These are phyloP conservation scores for Papiliotrema fonsecae DNA, from an alignment of 1,284 basidiomycete genomes.

Conservation along the genomic window DNA sequence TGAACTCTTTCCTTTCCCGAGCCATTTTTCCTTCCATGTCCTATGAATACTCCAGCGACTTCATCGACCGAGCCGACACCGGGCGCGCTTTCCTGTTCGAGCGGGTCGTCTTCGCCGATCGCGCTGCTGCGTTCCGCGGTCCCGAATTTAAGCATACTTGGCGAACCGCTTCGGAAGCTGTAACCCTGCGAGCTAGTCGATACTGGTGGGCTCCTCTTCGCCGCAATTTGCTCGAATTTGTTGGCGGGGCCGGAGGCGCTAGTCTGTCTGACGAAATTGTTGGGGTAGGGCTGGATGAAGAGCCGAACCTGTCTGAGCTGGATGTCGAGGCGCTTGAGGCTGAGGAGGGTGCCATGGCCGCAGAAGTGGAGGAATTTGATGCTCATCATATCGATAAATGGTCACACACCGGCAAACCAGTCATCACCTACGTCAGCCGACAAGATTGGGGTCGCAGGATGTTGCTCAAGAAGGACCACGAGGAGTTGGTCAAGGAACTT, in stretches of 20 bases:
- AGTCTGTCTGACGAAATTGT: conserved; percentile 6
- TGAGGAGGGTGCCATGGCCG: conserved; percentile 22
- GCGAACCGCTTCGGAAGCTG: conserved; percentile 68
- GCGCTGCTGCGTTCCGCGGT: conserved; percentile 70
- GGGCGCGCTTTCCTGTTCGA: conserved; percentile 70
- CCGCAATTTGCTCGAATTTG: conserved; percentile 65
- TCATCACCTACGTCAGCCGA: conserved; percentile 81
- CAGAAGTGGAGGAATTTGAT: conserved; percentile 18
- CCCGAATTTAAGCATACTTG: conserved; percentile 63
- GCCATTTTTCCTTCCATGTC: conserved; percentile 66
- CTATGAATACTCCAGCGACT: conserved; percentile 56
- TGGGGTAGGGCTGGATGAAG: conserved; percentile 11
- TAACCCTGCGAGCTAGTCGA: conserved; percentile 63
- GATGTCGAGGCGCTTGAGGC: conserved; percentile 29
- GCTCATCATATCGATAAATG: conserved; percentile 16
- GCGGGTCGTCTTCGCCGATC: conserved; percentile 73
- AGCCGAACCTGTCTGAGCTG: conserved; percentile 11
- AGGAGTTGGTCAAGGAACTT: conserved; percentile 47
- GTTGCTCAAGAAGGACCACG: conserved; percentile 47
- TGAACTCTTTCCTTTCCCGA: conserved; percentile 64
- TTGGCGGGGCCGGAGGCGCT: conserved; percentile 50
- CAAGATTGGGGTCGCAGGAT: conserved; percentile 76
- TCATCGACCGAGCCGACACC: conserved; percentile 59
- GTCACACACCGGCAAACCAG: conserved; percentile 47
- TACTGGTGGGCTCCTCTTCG: conserved; percentile 78